Conservation (phyloP, 1,284 basidiomycete species). For the Hymenochaete sp. region DNA sequence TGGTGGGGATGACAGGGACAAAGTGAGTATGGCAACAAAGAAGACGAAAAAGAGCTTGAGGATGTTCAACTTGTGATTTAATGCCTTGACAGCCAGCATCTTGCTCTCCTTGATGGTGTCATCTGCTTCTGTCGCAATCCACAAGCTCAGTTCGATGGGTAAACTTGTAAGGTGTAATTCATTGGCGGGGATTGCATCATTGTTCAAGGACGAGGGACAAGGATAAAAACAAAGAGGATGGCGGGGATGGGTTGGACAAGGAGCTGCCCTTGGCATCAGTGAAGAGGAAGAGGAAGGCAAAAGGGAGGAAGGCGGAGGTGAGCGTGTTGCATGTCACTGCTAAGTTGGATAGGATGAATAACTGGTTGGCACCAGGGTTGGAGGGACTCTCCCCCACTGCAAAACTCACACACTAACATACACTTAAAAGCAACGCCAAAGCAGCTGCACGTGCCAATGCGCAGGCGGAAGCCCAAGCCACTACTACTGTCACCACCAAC, state of each 20-base stretch:
- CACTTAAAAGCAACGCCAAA: slow-evolving; percentile 76
- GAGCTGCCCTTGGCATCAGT: slow-evolving; percentile 37
- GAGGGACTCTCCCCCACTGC: slow-evolving; percentile 88
- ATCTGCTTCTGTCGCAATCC: slow-evolving; percentile 93
- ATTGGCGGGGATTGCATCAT: slow-evolving; percentile 84
- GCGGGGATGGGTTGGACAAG: slow-evolving; percentile 28
- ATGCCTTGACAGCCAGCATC: slow-evolving; percentile 95
- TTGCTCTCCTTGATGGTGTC: slow-evolving; percentile 95
- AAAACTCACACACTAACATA: slow-evolving; percentile 83
- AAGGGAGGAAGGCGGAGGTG: slow-evolving; percentile 62
- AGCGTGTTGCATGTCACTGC: slow-evolving; percentile 79
- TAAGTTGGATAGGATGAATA: slow-evolving; percentile 64
- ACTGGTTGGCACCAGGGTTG: slow-evolving; percentile 43
- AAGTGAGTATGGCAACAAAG: slow-evolving; percentile 41
- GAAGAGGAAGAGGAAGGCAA: slow-evolving; percentile 35
- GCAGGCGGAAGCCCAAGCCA: slow-evolving; percentile 37
- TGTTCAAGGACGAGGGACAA: too few relatives aligned
- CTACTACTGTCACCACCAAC: slow-evolving; percentile 31
- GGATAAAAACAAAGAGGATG: slow-evolving; percentile 69
- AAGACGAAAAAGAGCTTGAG: slow-evolving; percentile 63
- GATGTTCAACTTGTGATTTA: slow-evolving; percentile 85
- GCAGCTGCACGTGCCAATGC: slow-evolving; percentile 65
- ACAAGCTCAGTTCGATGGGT: slow-evolving; percentile 90
- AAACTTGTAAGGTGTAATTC: slow-evolving; percentile 88
- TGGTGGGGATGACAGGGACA: slow-evolving; percentile 23